Evolutionary conservation across 2,329 filamentous ascomycete species (phyloP).

Genomic region (Onygena corvina): DNA sequence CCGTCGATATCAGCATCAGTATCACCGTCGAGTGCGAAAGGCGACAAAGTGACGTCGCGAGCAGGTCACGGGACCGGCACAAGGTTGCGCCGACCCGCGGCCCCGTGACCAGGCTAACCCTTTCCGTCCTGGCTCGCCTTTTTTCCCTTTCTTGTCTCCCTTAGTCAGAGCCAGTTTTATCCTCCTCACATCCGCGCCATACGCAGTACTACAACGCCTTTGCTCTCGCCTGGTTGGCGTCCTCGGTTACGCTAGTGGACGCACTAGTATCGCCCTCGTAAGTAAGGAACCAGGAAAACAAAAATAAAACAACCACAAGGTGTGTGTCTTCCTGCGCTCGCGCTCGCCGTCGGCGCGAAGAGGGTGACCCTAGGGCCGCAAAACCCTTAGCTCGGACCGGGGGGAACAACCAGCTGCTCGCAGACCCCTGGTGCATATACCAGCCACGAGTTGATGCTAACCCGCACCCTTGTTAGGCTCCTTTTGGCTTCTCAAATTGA

Average conservation of each 20-base stretch:
- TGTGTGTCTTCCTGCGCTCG: background rate
- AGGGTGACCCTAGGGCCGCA: background rate
- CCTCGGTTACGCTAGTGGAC: slow-evolving; percentile 5
- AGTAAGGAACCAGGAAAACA: too few relatives aligned
- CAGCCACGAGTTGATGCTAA: slow-evolving; percentile 6
- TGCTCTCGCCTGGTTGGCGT: background rate
- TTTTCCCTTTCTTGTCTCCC: too few relatives aligned
- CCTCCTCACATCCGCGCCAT: background rate
- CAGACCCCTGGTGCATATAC: slow-evolving; percentile 7
- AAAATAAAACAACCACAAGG: background rate
- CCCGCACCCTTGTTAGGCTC: slow-evolving; percentile 2
- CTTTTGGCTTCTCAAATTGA: slow-evolving; percentile 7
- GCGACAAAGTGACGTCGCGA: too few relatives aligned
- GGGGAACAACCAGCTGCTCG: background rate
- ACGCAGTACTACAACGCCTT: background rate
- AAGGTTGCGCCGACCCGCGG: too few relatives aligned
- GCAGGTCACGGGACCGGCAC: too few relatives aligned
- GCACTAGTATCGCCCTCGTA: background rate
- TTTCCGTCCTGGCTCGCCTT: too few relatives aligned
- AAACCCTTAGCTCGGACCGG: slow-evolving; percentile 3
- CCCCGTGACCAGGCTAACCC: too few relatives aligned
- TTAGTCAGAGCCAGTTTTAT: background rate
- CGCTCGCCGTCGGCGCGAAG: background rate
- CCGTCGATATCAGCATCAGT: too few relatives aligned
- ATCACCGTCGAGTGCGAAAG: too few relatives aligned